Conservation (phyloP, 768 basidiomycete species). For the Termitomyces heimii region DNA sequence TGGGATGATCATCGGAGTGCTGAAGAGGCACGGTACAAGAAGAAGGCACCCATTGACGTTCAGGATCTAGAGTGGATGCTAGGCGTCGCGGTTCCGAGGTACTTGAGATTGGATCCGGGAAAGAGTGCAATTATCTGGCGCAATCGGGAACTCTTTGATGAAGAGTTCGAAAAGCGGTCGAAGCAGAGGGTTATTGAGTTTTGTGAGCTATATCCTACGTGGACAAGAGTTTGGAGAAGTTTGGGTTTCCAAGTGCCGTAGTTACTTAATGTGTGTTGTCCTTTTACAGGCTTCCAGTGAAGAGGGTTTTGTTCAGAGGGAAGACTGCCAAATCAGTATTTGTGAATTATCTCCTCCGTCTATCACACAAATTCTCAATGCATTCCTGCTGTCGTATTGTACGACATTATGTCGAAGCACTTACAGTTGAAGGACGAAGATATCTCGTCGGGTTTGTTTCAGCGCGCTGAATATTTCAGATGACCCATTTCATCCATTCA, state of each 20-base stretch:
- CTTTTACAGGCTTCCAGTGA: background rate
- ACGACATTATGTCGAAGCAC: background rate
- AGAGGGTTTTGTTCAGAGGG: background rate
- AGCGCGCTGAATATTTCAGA: too few relatives aligned
- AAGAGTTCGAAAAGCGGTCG: conserved; percentile 11
- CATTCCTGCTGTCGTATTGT: background rate
- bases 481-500: too few relatives aligned
- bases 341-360: background rate
- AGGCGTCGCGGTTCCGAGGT: background rate
- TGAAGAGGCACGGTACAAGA: conserved; percentile 5
- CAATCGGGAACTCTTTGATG: conserved; percentile 6
- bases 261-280: background rate
- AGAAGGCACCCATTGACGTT: conserved; percentile 11
- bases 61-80: conserved; percentile 10
- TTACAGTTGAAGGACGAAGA: too few relatives aligned
- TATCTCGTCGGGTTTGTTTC: too few relatives aligned
- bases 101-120: background rate
- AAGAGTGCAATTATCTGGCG: background rate
- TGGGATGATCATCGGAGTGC: conserved; percentile 15
- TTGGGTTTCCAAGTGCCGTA: conserved; percentile 8
- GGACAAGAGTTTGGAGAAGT: background rate
- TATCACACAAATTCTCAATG: background rate
- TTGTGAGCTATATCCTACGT: conserved; percentile 7
- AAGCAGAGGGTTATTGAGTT: conserved; percentile 8
- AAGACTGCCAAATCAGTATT: background rate